A percentile compares a stretch with the other conserved stretches of the same genome.
Conservation (phyloP, 768 basidiomycete genomes). For the Macrocybe gigantea region DNA sequence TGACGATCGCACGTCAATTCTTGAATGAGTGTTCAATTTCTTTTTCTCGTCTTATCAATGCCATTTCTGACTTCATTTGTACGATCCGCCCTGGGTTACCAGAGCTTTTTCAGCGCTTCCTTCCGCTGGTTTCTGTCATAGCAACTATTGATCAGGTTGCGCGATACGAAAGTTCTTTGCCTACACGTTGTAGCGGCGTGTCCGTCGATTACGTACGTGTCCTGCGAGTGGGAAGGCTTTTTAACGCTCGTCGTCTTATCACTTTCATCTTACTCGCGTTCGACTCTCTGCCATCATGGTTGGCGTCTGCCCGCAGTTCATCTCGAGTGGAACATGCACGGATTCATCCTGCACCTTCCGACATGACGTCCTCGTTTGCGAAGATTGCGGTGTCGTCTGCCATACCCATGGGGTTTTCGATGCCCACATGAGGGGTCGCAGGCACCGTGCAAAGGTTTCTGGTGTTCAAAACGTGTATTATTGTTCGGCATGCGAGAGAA, state of each 20-base stretch:
- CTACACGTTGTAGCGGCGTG: neutral
- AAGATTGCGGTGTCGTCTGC: constrained; percentile 31
- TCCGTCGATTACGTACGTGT: neutral
- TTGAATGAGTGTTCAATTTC: no score
- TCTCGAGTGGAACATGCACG: constrained; percentile 29
- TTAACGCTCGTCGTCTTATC: neutral
- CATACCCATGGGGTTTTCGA: constrained; percentile 11
- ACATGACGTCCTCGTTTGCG: constrained; percentile 34
- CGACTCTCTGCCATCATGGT: constrained; percentile 2
- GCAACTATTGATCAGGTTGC: no score
- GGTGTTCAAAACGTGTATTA: constrained; percentile 13
- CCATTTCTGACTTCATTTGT: no score
- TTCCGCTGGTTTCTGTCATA: no score
- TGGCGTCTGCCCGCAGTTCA: constrained; percentile 29
- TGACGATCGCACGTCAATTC: no score
- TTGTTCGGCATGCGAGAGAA: constrained; percentile 26
- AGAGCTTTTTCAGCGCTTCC: no score
- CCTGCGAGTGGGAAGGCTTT: neutral
- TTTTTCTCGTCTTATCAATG: no score
- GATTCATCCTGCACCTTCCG: constrained; percentile 19
- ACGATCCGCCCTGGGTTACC: no score
- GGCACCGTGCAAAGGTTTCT: constrained; percentile 21
- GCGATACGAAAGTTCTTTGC: no score
- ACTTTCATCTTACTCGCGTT: neutral
- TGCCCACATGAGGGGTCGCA: constrained; percentile 21